Conservation (phyloP, 1,284 basidiomycete species). For the Ustilago nuda region DNA sequence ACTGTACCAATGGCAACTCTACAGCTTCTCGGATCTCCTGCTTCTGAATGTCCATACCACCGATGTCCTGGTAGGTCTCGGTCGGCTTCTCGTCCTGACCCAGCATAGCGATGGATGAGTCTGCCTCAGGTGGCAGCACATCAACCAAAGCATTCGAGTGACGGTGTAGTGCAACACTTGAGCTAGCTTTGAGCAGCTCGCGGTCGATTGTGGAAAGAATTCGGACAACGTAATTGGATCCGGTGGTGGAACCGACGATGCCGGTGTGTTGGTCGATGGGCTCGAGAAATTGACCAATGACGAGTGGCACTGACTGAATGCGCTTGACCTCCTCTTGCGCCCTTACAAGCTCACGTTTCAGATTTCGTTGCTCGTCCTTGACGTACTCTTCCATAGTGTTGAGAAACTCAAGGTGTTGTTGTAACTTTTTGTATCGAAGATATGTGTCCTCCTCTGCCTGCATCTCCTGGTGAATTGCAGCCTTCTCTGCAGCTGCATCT, state of each 20-base stretch:
- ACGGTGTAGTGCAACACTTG: slow-evolving; percentile 95
- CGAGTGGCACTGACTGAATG: slow-evolving; percentile 98
- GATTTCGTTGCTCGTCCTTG: slow-evolving; percentile 97
- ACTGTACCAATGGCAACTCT: slow-evolving; percentile 91
- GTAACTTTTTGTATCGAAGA: slow-evolving; percentile 67
- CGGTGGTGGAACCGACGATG: slow-evolving; percentile 97
- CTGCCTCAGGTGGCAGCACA: slow-evolving; percentile 97
- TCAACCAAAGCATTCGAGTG: slow-evolving; percentile 99
- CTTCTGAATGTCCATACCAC: slow-evolving; percentile 97
- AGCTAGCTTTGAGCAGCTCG: slow-evolving; percentile 95
- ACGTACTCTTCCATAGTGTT: slow-evolving; percentile 79
- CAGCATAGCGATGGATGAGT: slow-evolving; percentile 86
- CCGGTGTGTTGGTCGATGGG: slow-evolving; percentile 97
- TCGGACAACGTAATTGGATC: slow-evolving; percentile 97
- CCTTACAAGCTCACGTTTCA: slow-evolving; percentile 96
- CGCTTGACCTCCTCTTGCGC: slow-evolving; percentile 99
- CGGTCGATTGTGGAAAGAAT: slow-evolving; percentile 97
- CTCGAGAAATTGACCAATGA: slow-evolving; percentile 99
- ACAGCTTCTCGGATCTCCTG: slow-evolving; percentile 99
- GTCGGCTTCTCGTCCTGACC: slow-evolving; percentile 79
- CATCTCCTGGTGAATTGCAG: slow-evolving; percentile 59
- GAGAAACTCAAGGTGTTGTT: slow-evolving; percentile 68
- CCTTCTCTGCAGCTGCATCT: slow-evolving; percentile 61
- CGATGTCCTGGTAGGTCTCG: slow-evolving; percentile 75
- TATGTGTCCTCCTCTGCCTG: slow-evolving; percentile 64